phyloP scores from a whole-genome alignment of 441 rosid genomes.

The Adansonia gregorii region DNA sequence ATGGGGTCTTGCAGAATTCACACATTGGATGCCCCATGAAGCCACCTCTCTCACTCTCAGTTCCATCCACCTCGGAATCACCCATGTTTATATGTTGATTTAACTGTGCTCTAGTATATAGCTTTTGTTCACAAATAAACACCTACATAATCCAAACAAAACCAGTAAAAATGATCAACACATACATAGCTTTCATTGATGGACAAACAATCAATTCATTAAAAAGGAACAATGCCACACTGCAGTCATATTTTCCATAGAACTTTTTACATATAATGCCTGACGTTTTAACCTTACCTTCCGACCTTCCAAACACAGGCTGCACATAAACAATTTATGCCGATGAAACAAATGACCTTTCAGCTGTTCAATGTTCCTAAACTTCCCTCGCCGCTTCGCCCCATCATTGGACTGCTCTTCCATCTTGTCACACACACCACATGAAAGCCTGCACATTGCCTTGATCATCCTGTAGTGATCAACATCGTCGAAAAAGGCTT shows the following conservation, averaged over 20 bases:
- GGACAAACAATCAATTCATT: constrained; percentile 5
- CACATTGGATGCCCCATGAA: constrained; percentile 91
- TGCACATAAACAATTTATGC: constrained; percentile 83
- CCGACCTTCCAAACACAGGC: constrained; percentile 88
- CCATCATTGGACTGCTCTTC: constrained; percentile 70
- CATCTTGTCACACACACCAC: constrained; percentile 75
- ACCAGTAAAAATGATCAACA: constrained; percentile 17
- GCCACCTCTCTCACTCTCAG: constrained; percentile 96
- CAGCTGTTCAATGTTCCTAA: constrained; percentile 84
- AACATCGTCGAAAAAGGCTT: constrained; percentile 80
- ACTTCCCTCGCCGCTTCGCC: constrained; percentile 55
- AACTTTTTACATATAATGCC: background rate
- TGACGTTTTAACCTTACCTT: constrained; percentile 55
- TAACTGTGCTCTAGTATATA: constrained; percentile 77
- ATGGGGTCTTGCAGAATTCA: constrained; percentile 82
- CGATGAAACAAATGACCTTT: constrained; percentile 89
- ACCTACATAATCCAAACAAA: constrained; percentile 49
- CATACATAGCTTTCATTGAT: background rate
- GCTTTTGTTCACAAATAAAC: constrained; percentile 90
- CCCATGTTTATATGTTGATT: constrained; percentile 83
- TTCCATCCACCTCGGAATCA: constrained; percentile 94
- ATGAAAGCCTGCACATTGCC: constrained; percentile 96
- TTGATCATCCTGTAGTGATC: constrained; percentile 96
- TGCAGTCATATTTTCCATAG: background rate
- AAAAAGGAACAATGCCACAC: background rate